Evolutionary conservation across 345 rosid species (phyloP).

Genomic region (Camelina sativa): DNA sequence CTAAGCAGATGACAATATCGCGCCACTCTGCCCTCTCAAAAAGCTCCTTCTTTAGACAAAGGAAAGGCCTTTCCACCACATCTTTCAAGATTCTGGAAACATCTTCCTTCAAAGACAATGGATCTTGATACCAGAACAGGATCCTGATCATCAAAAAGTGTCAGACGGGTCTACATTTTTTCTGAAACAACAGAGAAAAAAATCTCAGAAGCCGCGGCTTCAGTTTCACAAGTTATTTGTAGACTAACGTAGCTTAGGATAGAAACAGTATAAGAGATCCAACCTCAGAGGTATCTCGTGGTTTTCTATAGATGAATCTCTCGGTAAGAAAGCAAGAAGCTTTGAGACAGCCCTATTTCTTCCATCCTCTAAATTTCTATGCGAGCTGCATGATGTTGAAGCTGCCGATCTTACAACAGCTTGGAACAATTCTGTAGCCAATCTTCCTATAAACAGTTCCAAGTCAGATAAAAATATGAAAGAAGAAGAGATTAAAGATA

Average conservation of each 20-base stretch:
- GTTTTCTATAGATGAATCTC: slow-evolving; percentile 46
- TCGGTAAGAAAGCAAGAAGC: slow-evolving; percentile 55
- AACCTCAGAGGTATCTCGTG: slow-evolving; percentile 66
- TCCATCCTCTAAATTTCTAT: slow-evolving; percentile 31
- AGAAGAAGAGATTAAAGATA: background rate
- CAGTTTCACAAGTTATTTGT: slow-evolving; percentile 12
- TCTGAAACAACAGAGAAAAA: slow-evolving; percentile 42
- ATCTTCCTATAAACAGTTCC: slow-evolving; percentile 47
- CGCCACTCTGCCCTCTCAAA: slow-evolving; percentile 64
- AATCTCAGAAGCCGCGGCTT: slow-evolving; percentile 10
- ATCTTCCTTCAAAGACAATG: slow-evolving; percentile 59
- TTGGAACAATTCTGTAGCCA: slow-evolving; percentile 46
- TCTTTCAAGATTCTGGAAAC: slow-evolving; percentile 64
- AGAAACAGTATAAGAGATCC: slow-evolving; percentile 24
- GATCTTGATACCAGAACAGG: slow-evolving; percentile 75
- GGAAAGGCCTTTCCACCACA: slow-evolving; percentile 64
- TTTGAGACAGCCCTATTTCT: slow-evolving; percentile 46
- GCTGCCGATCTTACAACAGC: slow-evolving; percentile 60
- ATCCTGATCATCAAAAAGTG: slow-evolving; percentile 56
- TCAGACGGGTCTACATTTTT: slow-evolving; percentile 42
- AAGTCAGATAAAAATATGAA: slow-evolving; percentile 7
- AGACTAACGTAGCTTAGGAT: background rate
- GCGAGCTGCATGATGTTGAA: slow-evolving; percentile 50
- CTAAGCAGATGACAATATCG: slow-evolving; percentile 30
- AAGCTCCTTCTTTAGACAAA: slow-evolving; percentile 60